A percentile compares a stretch with the other conserved stretches of the same genome.
These are phyloP conservation scores for Raddia distichophylla DNA, from an alignment of 176 grass and related monocot genomes.

Conservation along the genomic window DNA sequence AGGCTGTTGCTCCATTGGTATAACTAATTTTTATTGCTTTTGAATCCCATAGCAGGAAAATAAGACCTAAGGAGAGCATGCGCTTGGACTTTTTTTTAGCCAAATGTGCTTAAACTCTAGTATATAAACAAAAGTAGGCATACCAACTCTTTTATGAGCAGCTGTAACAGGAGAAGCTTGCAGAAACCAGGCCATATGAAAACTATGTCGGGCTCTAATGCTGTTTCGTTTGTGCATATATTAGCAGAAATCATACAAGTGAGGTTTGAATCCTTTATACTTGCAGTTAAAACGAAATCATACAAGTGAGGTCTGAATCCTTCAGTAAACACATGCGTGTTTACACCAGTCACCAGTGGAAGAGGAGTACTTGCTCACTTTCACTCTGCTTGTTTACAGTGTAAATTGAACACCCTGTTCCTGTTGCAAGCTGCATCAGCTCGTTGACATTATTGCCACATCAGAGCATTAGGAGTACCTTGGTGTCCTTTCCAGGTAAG, in stretches of 20 bases:
- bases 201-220: not conserved
- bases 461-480: constrained; percentile 31
- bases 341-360: not conserved
- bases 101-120: too few relatives aligned
- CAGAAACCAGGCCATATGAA: not conserved
- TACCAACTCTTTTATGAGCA: constrained; percentile 21
- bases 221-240: not conserved
- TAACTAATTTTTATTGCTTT: constrained; percentile 7
- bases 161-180: not conserved
- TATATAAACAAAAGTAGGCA: not conserved
- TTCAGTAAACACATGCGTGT: not conserved
- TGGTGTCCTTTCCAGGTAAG: constrained; percentile 33
- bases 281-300: constrained; percentile 6
- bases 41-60: constrained; percentile 4
- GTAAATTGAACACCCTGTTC: not conserved
- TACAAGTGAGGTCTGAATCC: not conserved
- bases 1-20: constrained; percentile 4
- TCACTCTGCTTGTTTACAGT: not conserved
- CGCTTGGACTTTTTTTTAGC: not conserved
- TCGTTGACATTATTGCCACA: constrained; percentile 10
- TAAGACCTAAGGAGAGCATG: not conserved
- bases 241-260: not conserved
- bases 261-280: not conserved
- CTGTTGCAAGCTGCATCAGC: constrained; percentile 18
- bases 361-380: not conserved